These are phyloP conservation scores for Diplodia intermedia DNA, from an alignment of 2,329 filamentous ascomycete species.

Conservation along the genomic window DNA sequence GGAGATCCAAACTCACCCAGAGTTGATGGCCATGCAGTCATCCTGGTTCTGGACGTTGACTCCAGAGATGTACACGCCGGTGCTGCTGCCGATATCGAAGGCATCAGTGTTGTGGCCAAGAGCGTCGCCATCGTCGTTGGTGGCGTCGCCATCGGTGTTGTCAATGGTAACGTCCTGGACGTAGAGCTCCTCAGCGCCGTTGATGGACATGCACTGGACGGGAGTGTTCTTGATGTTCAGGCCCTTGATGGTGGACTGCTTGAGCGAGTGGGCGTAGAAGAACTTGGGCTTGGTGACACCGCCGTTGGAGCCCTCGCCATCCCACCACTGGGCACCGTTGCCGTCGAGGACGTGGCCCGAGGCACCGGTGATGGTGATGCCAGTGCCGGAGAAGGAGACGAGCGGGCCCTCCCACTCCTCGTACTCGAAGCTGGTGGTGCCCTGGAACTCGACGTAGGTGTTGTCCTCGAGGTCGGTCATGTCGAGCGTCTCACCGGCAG, in stretches of 20 bases:
- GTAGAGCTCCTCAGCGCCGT: constrained; percentile 50
- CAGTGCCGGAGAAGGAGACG: constrained; percentile 64
- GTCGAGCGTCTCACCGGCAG: constrained; percentile 65
- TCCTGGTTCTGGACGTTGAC: constrained; percentile 65
- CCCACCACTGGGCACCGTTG: constrained; percentile 61
- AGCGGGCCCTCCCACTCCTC: constrained; percentile 70
- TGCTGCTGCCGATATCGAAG: constrained; percentile 63
- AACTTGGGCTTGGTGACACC: constrained; percentile 59
- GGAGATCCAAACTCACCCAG: constrained; percentile 49
- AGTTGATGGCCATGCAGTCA: constrained; percentile 66
- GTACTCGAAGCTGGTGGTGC: constrained; percentile 71
- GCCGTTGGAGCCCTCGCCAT: constrained; percentile 55
- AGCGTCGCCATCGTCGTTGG: constrained; percentile 37
- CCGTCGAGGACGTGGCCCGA: constrained; percentile 64
- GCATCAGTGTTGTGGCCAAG: constrained; percentile 61
- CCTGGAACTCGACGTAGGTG: constrained; percentile 66
- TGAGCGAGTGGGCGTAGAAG: constrained; percentile 63
- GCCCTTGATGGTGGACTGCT: constrained; percentile 56
- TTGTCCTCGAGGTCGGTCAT: constrained; percentile 61
- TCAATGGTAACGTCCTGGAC: constrained; percentile 61
- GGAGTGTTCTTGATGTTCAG: constrained; percentile 58
- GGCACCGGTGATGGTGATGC: constrained; percentile 66
- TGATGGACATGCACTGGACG: constrained; percentile 60
- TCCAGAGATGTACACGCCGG: constrained; percentile 51
- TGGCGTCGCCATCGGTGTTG: constrained; percentile 61